phyloP scores from a whole-genome alignment of 257 asterid species.

The Mitragyna speciosa region DNA sequence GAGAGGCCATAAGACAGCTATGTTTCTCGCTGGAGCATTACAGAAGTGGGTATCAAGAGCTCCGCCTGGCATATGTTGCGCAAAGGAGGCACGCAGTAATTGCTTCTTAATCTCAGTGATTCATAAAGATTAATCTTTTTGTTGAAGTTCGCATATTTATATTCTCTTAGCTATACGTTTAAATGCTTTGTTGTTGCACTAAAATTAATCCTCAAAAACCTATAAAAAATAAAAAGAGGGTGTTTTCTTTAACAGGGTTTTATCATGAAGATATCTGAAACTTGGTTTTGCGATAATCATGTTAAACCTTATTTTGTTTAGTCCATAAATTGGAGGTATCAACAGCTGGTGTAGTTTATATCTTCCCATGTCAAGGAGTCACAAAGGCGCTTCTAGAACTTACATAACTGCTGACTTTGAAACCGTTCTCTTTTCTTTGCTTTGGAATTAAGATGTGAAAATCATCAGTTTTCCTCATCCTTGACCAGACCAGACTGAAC shows the following conservation, averaged over 20 bases:
- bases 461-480: background rate
- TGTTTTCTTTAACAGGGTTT: background rate
- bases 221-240: background rate
- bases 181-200: background rate
- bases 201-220: too few species aligned
- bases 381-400: background rate
- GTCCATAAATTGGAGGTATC: background rate
- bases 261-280: background rate
- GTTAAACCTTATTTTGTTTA: background rate
- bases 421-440: background rate
- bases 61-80: conserved; percentile 33
- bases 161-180: background rate
- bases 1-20: conserved; percentile 91
- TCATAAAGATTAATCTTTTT: background rate
- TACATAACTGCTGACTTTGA: background rate
- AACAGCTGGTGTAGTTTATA: background rate
- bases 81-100: conserved; percentile 11
- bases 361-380: background rate
- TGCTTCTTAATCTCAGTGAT: conserved; percentile 21
- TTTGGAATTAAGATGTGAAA: background rate
- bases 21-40: conserved; percentile 75
- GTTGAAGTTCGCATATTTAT: background rate
- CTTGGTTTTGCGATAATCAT: background rate
- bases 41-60: conserved; percentile 56
- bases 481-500: background rate